Conservation (phyloP, 345 rosid species). For the Firmiana major region DNA sequence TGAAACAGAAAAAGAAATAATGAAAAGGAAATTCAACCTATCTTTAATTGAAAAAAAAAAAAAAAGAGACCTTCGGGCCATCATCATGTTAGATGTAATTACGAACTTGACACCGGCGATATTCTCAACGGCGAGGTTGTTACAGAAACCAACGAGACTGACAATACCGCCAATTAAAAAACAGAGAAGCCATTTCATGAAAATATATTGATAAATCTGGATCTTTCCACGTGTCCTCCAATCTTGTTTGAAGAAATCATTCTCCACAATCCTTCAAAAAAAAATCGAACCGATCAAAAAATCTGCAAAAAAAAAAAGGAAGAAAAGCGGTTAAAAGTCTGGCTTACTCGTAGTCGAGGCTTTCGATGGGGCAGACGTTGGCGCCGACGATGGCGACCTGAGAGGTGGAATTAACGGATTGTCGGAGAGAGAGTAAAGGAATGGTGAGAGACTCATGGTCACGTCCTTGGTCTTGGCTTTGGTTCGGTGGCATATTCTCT, state of each 20-base stretch:
- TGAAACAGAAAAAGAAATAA: neutral
- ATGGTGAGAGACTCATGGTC: slow-evolving; percentile 44
- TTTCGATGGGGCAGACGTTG: slow-evolving; percentile 74
- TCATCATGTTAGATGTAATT: slow-evolving; percentile 88
- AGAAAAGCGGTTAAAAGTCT: neutral
- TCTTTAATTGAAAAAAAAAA: neutral
- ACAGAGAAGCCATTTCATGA: slow-evolving; percentile 83
- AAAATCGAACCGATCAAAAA: neutral
- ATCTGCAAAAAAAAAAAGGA: too few species aligned
- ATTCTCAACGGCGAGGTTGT: slow-evolving; percentile 90
- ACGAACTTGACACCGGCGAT: slow-evolving; percentile 82
- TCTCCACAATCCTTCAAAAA: slow-evolving; percentile 61
- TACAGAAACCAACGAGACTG: slow-evolving; percentile 72
- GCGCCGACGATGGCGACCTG: slow-evolving; percentile 94
- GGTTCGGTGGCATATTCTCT: slow-evolving; percentile 1
- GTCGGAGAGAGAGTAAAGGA: slow-evolving; percentile 47
- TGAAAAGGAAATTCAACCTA: neutral
- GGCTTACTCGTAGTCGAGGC: slow-evolving; percentile 86
- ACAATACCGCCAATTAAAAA: slow-evolving; percentile 62
- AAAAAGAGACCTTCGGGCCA: slow-evolving; percentile 41
- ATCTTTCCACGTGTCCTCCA: slow-evolving; percentile 70
- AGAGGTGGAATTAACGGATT: slow-evolving; percentile 69
- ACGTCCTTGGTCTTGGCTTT: slow-evolving; percentile 5
- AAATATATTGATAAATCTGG: slow-evolving; percentile 65
- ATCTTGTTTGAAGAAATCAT: slow-evolving; percentile 87